These are phyloP conservation scores for Xylariaceae sp. DNA, from an alignment of 2,329 filamentous ascomycete genomes.

Conservation along the genomic window DNA sequence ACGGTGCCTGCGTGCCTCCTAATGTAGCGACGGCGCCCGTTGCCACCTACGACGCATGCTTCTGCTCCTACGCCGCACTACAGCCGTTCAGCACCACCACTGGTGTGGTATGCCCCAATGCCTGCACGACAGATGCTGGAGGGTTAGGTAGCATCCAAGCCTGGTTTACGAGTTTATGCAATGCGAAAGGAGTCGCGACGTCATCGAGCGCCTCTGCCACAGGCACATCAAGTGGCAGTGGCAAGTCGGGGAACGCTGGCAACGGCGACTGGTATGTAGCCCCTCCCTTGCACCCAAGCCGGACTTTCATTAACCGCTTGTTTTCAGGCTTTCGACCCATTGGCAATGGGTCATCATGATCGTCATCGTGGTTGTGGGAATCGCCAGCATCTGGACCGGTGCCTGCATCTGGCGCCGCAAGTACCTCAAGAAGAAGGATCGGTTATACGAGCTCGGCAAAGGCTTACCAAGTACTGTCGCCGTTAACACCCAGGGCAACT, in stretches of 20 bases:
- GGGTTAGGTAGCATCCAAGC: conserved; percentile 52
- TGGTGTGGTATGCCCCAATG: conserved; percentile 53
- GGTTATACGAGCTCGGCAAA: conserved; percentile 42
- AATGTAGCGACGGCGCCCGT: conserved; percentile 39
- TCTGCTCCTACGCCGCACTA: conserved; percentile 60
- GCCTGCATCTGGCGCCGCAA: conserved; percentile 66
- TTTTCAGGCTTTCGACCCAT: conserved; percentile 59
- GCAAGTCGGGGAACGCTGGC: conserved; percentile 18
- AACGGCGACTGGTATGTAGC: conserved; percentile 40
- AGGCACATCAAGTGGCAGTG: conserved; percentile 14
- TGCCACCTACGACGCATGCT: conserved; percentile 58
- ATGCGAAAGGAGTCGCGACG: conserved; percentile 31
- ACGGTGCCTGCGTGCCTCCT: conserved; percentile 61
- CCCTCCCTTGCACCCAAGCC: no score
- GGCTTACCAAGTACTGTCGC: conserved; percentile 30
- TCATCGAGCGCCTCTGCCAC: conserved; percentile 20
- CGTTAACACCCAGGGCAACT: conserved; percentile 24
- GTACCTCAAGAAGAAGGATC: conserved; percentile 63
- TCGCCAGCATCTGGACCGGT: conserved; percentile 57
- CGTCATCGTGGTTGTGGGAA: conserved; percentile 63
- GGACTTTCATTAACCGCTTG: no score
- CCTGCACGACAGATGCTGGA: conserved; percentile 42
- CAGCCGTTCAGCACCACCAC: conserved; percentile 48
- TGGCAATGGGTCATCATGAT: conserved; percentile 80
- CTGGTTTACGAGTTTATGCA: conserved; percentile 67